These are phyloP conservation scores for Penicillium sp. DNA, from an alignment of 2,329 filamentous ascomycete genomes.

Conservation along the genomic window DNA sequence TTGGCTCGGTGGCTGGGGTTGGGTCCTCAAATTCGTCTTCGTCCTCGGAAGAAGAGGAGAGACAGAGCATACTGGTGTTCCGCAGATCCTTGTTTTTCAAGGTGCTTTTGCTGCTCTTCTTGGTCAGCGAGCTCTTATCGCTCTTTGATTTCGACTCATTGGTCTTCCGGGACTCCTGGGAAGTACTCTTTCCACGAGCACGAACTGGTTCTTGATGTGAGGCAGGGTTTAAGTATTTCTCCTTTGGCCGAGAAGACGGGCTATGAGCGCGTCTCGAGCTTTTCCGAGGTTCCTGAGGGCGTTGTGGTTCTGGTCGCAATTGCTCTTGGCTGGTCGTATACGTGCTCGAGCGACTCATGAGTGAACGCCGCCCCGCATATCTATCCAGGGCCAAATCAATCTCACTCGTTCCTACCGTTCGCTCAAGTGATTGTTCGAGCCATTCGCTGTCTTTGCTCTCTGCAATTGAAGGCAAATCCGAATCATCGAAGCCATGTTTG, in stretches of 20 bases:
- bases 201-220: constrained; percentile 13
- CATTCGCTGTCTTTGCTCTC: constrained; percentile 25
- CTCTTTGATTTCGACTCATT: constrained; percentile 14
- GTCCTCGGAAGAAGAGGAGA: constrained; percentile 52
- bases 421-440: constrained; percentile 28
- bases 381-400: constrained; percentile 35
- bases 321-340: constrained; percentile 27
- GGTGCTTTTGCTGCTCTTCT: constrained; percentile 41
- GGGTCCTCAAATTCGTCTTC: constrained; percentile 32
- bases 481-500: constrained; percentile 18
- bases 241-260: constrained; percentile 27
- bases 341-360: constrained; percentile 27
- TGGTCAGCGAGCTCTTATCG: constrained; percentile 29
- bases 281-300: constrained; percentile 18
- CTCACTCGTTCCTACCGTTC: constrained; percentile 34
- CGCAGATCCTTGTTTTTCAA: constrained; percentile 44
- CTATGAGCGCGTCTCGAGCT: constrained; percentile 23
- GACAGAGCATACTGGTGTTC: constrained; percentile 47
- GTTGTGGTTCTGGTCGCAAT: constrained; percentile 18
- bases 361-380: constrained; percentile 26
- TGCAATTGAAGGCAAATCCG: constrained; percentile 20
- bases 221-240: constrained; percentile 27
- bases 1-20: constrained; percentile 15
- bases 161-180: constrained; percentile 21
- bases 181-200: constrained; percentile 17